These are phyloP conservation scores for Alectoria sarmentosa DNA, from an alignment of 495 filamentous ascomycete genomes.

Conservation along the genomic window DNA sequence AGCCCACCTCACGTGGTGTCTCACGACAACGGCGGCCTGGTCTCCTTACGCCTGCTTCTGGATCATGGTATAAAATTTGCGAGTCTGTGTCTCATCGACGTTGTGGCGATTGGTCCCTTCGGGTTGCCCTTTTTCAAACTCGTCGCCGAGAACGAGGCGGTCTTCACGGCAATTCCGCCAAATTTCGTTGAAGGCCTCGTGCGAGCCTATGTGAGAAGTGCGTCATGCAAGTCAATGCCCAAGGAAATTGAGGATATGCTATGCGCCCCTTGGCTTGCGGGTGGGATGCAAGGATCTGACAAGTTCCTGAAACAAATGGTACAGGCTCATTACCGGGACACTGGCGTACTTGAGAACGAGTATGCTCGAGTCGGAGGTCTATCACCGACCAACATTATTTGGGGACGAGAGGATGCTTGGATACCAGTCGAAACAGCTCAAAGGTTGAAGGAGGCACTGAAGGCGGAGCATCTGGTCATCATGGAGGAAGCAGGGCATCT, in stretches of 20 bases:
- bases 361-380: slow-evolving; percentile 28
- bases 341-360: slow-evolving; percentile 27
- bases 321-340: slow-evolving; percentile 29
- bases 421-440: slow-evolving; percentile 30
- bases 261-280: slow-evolving; percentile 27
- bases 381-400: slow-evolving; percentile 31
- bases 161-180: slow-evolving; percentile 28
- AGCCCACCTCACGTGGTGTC: slow-evolving; percentile 32
- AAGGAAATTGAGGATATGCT: slow-evolving; percentile 29
- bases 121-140: slow-evolving; percentile 32
- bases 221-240: slow-evolving; percentile 22
- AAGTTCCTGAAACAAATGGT: slow-evolving; percentile 30
- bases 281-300: slow-evolving; percentile 22
- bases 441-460: slow-evolving; percentile 20
- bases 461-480: slow-evolving; percentile 26
- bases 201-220: slow-evolving; percentile 31
- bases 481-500: slow-evolving; percentile 35
- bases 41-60: slow-evolving; percentile 28
- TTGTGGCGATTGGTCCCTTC: slow-evolving; percentile 33
- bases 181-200: slow-evolving; percentile 31
- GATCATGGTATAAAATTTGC: slow-evolving; percentile 28
- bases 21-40: slow-evolving; percentile 33
- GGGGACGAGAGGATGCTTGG: slow-evolving; percentile 34
- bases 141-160: slow-evolving; percentile 27
- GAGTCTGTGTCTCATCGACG: slow-evolving; percentile 33